These are phyloP conservation scores for Dendryphion nanum DNA, from an alignment of 2,329 filamentous ascomycete genomes.

Conservation along the genomic window DNA sequence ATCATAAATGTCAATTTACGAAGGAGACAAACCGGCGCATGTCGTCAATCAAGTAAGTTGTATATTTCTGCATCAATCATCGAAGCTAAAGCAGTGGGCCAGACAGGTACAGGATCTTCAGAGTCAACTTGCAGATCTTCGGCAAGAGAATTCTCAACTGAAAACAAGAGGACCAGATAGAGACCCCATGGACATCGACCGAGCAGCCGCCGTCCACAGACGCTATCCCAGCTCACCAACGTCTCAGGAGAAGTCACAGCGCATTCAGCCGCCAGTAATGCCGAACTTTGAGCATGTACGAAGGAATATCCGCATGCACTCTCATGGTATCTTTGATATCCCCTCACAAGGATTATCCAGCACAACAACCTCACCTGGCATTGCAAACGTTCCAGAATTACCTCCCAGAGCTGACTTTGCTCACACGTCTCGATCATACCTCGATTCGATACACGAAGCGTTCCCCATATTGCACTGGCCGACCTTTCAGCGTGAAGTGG, in stretches of 20 bases:
- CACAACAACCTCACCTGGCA: conserved; percentile 42
- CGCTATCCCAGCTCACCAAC: conserved; percentile 27
- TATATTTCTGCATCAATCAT: not conserved
- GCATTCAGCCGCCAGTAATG: conserved; percentile 59
- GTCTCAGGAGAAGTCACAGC: conserved; percentile 35
- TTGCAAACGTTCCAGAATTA: conserved; percentile 59
- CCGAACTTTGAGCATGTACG: conserved; percentile 72
- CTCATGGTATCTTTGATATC: conserved; percentile 76
- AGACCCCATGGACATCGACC: conserved; percentile 45
- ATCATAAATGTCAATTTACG: conserved; percentile 97
- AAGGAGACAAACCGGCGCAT: conserved; percentile 98
- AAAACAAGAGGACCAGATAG: conserved; percentile 61
- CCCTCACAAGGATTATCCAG: conserved; percentile 65
- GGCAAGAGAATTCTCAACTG: conserved; percentile 75
- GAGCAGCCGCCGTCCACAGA: conserved; percentile 44
- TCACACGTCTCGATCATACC: conserved; percentile 72
- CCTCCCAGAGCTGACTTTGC: conserved; percentile 71
- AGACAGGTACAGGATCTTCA: conserved; percentile 93
- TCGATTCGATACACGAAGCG: conserved; percentile 71
- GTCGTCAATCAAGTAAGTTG: conserved; percentile 87
- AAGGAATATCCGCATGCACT: conserved; percentile 68
- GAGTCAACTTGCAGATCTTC: conserved; percentile 79
- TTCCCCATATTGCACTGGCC: conserved; percentile 89
- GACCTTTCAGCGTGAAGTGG: conserved; percentile 72
- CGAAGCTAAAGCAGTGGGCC: conserved; percentile 8